Base-by-base conservation (phyloP, 1,139 yeast species). In the Nakaseomyces nivariensis region DNA sequence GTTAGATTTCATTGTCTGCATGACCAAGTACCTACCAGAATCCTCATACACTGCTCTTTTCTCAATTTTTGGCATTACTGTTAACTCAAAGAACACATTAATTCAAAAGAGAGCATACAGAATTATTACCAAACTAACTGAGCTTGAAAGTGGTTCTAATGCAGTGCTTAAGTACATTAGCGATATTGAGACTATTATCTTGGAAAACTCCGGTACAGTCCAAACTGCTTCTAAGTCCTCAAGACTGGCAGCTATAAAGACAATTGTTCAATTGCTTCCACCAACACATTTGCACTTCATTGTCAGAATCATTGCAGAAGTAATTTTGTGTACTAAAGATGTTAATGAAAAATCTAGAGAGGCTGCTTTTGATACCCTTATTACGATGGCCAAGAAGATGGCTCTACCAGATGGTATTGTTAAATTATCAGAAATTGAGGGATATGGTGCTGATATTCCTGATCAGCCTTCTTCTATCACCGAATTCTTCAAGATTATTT, bases 101-200 rank as follows among this genome's bases (percentile, higher is more conserved):
- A 72, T 88, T 59, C 98, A 94, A 69, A 90, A 90, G 70, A 81
- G 96, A 71, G 80, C 96, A 1, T 92, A 89, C 69, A 79, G 96
- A 68, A 82, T 90, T 40, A 71, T 92, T 52, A 69, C 85, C 24
- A 81, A 78, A 54, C 69, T 92, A 55, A 72, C 82, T 46, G 95
- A 88, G 64, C 72, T 83, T 24, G 85, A 82, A 43, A 63, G 65
- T n/a, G 95, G 96, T 47, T 69, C 72, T 44, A 64, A 67, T 26
- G 79, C 87, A 34, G 74, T 77, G 42, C 53, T 65, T 26, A 66
- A 69, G 26, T 84, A 77, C 60, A 71, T 83, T 49, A 64, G 68
- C 8, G 81, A 83, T 45, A 78, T 89, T 55, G 82, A 82, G 59
- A 67, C 69, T 17, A 79, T 83, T 6, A 68, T 90, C 45, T 66